Conservation (phyloP, 495 filamentous ascomycete species). For the Chaetomium cochliodes region DNA sequence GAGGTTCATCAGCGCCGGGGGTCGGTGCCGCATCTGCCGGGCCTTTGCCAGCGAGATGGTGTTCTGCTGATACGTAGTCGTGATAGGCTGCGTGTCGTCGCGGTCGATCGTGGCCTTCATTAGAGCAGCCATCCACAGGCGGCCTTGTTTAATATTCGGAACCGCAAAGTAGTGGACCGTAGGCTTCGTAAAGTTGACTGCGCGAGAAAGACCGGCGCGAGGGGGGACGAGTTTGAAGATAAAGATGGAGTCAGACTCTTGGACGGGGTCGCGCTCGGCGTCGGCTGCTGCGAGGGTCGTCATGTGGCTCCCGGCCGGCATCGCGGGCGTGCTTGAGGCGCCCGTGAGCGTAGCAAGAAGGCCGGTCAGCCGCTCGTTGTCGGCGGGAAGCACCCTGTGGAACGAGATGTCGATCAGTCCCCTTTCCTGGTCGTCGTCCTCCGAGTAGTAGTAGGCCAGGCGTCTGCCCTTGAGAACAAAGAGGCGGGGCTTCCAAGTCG, state of each 20-base stretch:
- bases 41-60: slow-evolving; percentile 88
- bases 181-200: slow-evolving; percentile 95
- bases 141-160: slow-evolving; percentile 79
- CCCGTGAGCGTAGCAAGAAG: slow-evolving; percentile 91
- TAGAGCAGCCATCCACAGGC: slow-evolving; percentile 96
- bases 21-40: slow-evolving; percentile 74
- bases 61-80: slow-evolving; percentile 90
- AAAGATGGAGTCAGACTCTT: slow-evolving; percentile 65
- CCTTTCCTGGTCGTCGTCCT: slow-evolving; percentile 85
- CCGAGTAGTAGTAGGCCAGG: slow-evolving; percentile 94
- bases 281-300: slow-evolving; percentile 52
- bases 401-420: slow-evolving; percentile 96
- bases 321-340: slow-evolving; percentile 70
- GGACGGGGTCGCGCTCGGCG: slow-evolving; percentile 44
- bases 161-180: slow-evolving; percentile 98
- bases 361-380: slow-evolving; percentile 83
- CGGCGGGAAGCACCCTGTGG: slow-evolving; percentile 92
- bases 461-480: slow-evolving; percentile 90
- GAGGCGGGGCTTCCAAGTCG: slow-evolving; percentile 92
- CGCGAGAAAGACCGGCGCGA: slow-evolving; percentile 79
- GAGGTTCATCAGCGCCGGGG: slow-evolving; percentile 78
- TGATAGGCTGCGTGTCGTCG: slow-evolving; percentile 73
- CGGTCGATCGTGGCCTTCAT: slow-evolving; percentile 99
- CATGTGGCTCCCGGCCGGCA: slow-evolving; percentile 63
- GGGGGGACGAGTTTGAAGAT: slow-evolving; percentile 98